Evolutionary conservation across 1,284 basidiomycete genomes (phyloP), one percentile per base, ranked within the genome.

Genomic region (Rhodotorula mucilaginosa): DNA sequence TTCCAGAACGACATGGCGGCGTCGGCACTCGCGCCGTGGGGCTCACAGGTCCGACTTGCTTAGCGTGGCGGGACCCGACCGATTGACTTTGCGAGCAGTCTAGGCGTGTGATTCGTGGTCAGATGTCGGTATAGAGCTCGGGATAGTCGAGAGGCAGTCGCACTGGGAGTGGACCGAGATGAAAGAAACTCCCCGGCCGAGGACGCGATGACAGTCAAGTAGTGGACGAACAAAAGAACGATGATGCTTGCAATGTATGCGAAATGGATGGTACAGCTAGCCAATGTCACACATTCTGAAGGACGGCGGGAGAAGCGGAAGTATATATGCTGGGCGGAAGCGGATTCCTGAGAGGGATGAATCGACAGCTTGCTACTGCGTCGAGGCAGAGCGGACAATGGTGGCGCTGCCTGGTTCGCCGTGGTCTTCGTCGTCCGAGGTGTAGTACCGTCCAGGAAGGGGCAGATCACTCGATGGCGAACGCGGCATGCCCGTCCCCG

Each of bases 1-100:
- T 68, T 70, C 70, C 74, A 73, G 51, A 76, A 76, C 46, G 60
- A 67, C 72, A 76, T 74, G 13, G 51, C 15, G 46, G 21, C 15
- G 44, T 6, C 2, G 7, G 48, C 29, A 12, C 29, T 26, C 49
- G 51, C 39, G 52, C 18, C 23, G 18, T 18, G 23, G 23, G 49
- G 49, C 19, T 51, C 49, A 44, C 39, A 44, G 10, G 10, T 44
- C 39, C 39, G 39, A 44, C 39, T 44, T 44, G 39, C 39, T 44
- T 44, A 44, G 39, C 39, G 12, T 44, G 13, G 39, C 39, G 39
- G 13, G 39, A 44, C 39, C 39, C 39, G 39, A 10, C 39, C 39
- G 39, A 44, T 44, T 44, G 39, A 44, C 39, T 5, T 56, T 16
- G 54, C 12, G 54, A 5, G 26, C 21, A 29, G 15, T 26, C 26